Base-by-base conservation (phyloP, 2,329 filamentous ascomycete species). In the Colletotrichum filicis region DNA sequence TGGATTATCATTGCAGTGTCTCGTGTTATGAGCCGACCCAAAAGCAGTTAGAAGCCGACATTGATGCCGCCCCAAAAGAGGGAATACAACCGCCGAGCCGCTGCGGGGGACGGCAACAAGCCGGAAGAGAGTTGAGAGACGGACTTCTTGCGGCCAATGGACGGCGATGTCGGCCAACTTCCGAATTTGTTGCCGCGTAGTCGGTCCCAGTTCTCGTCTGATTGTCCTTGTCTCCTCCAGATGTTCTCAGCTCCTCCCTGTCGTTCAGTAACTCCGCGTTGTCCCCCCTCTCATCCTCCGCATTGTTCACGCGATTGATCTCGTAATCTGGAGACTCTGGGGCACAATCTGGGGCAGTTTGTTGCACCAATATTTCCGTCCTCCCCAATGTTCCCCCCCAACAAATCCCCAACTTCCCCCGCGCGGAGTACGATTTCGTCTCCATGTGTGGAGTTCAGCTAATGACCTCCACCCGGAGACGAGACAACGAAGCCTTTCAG, bases 361-460 rank as follows among this genome's bases (percentile, higher is more conserved):
- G 1, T 49, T 46, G 24, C 19, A 42, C 37, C 59, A 37, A 19
- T 30, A 3, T 26, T 22, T 9, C 37, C 22, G 6, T 19, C 22
- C 42, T 19, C 42, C 37, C 24, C 59, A 8, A n/a, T 32, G 8
- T 52, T 22, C 66, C 30, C 30, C 30, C 35, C 61, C 24, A 62
- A 46, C 14, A 35, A 26, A 35, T n/a, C 61, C 53, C 67, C 46
- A 53, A 63, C 14, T n/a, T 70, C 66, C 68, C 68, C 68, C 68
- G 68, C 68, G 68, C 68, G 63, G 63, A 71, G 63, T 60, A 56
- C 24, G 16, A 9, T n/a, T 46, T 19, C 42, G 16, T 32, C 9
- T 7, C 19, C 46, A 63, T 53, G 60, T 63, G 60, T 46, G 42
- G 42, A 11, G 24, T 35, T 52, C 5, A 24, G 9, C 14, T 53